Evolutionary conservation across 2,329 filamentous ascomycete species (phyloP).

Genomic region (Hypoxylon sp.): DNA sequence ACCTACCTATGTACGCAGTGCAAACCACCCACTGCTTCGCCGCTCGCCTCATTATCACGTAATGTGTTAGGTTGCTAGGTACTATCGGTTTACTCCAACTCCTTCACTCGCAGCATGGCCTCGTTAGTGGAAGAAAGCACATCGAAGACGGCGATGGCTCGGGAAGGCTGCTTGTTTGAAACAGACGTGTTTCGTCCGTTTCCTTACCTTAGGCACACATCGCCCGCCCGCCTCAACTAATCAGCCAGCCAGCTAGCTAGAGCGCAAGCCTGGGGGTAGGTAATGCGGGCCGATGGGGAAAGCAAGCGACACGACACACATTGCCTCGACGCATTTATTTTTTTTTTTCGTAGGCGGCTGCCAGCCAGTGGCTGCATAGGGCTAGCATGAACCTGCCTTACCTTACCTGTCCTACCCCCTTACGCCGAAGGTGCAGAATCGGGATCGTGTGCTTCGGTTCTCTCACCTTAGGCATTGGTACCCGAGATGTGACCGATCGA

Average conservation of each 20-base stretch:
- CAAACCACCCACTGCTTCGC: neutral
- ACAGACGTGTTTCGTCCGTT: neutral
- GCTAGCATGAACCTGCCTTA: neutral
- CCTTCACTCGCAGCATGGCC: neutral
- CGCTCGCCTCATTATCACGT: slow-evolving; percentile 3
- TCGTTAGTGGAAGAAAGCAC: neutral
- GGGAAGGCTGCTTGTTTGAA: neutral
- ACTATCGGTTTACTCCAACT: neutral
- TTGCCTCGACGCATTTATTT: neutral
- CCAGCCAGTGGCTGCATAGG: neutral
- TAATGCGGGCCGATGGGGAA: neutral
- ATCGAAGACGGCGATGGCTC: neutral
- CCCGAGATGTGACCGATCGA: neutral
- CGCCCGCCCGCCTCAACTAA: neutral
- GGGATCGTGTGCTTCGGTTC: neutral
- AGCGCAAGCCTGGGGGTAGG: neutral
- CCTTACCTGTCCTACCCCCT: neutral
- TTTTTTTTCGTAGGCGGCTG: neutral
- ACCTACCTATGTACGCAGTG: neutral
- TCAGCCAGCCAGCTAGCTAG: neutral
- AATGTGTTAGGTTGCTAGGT: neutral
- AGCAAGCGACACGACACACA: neutral
- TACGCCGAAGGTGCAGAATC: neutral
- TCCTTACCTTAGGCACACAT: neutral
- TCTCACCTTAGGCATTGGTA: neutral